Base-by-base conservation (phyloP, 1,139 yeast genomes). In the Kurtzmaniella quercitrusa region DNA sequence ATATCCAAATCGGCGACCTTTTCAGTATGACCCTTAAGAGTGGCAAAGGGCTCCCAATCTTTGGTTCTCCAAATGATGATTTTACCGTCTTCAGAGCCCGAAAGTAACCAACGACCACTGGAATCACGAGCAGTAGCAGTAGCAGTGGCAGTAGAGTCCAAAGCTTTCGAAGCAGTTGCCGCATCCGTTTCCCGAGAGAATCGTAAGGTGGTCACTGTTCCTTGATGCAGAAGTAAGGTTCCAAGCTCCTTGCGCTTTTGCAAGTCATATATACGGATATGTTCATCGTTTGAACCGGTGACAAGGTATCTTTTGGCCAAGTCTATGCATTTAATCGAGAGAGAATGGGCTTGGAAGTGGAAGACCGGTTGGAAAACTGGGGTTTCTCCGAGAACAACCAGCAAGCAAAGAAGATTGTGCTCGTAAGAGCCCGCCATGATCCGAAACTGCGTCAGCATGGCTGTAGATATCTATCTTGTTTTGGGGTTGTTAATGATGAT, bases 261-360 rank as follows among this genome's bases (percentile, higher is more conserved):
- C 50, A 93, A 71, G 66, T 93, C 99, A 60, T 94, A 93, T 29
- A 93, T 86, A 56, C 95, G 81, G 48, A 93, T 91, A 60, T 90
- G 96, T 63, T 94, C 98, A 62, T 93, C 99, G 60, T 91, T 91
- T 3, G 96, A 85, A 5, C 99, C 99, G 3, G 96, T 86, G 3
- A 89, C 97, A 43, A 93, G 70, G 59, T 89, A 91, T 55, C 97
- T 73, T 54, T 81, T 85, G 23, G 95, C 89, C 25, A 83, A 71
- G 50, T 93, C 97, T 51, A 93, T 73, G 41, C 94, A 77, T 61
- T 91, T 83, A 47, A 93, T 88, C 27, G 96, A 86, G 45, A 89
- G 76, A 0, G 95, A 75, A 64, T 93, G 98, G 1, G 98, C 96
- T 54, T 93, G 89, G 64, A 93, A 93, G 62, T 93, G 98, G 73